Evolutionary conservation across 2,329 filamentous ascomycete species (phyloP).

Genomic region (Mariannaea elegans): DNA sequence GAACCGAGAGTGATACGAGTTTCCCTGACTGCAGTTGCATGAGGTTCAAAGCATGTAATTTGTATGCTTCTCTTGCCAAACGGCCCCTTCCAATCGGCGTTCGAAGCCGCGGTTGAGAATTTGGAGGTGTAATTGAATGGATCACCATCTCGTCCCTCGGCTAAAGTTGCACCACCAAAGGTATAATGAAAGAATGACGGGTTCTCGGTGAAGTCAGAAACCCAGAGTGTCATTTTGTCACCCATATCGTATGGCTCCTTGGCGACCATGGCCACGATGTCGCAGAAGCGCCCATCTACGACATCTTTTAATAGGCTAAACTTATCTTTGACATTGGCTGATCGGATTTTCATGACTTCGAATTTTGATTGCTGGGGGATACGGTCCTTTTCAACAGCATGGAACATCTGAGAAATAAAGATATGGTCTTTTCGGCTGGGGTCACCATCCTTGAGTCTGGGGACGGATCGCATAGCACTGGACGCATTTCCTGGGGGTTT

Average conservation of each 20-base stretch:
- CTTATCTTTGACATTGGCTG: constrained; percentile 61
- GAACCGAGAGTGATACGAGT: constrained; percentile 63
- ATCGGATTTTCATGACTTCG: constrained; percentile 46
- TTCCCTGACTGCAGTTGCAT: constrained; percentile 66
- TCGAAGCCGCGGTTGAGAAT: constrained; percentile 31
- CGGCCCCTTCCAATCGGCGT: constrained; percentile 73
- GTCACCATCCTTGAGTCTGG: constrained; percentile 28
- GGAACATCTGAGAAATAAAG: constrained; percentile 60
- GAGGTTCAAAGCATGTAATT: constrained; percentile 75
- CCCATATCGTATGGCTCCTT: constrained; percentile 53
- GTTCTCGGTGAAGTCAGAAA: constrained; percentile 87
- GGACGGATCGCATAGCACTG: constrained; percentile 37
- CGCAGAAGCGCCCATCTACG: constrained; percentile 63
- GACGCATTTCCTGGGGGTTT: constrained; percentile 49
- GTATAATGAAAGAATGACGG: constrained; percentile 63
- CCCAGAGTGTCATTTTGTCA: constrained; percentile 69
- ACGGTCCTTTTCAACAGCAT: constrained; percentile 52
- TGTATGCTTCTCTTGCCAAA: constrained; percentile 76
- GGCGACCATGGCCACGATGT: constrained; percentile 78
- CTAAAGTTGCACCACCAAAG: constrained; percentile 42
- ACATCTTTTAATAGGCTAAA: constrained; percentile 73
- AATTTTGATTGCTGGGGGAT: constrained; percentile 58
- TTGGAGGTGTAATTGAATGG: constrained; percentile 60
- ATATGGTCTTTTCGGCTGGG: constrained; percentile 44
- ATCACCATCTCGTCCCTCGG: constrained; percentile 59